Evolutionary conservation across 495 filamentous ascomycete species (phyloP).

Genomic region (Aspergillus campestris): DNA sequence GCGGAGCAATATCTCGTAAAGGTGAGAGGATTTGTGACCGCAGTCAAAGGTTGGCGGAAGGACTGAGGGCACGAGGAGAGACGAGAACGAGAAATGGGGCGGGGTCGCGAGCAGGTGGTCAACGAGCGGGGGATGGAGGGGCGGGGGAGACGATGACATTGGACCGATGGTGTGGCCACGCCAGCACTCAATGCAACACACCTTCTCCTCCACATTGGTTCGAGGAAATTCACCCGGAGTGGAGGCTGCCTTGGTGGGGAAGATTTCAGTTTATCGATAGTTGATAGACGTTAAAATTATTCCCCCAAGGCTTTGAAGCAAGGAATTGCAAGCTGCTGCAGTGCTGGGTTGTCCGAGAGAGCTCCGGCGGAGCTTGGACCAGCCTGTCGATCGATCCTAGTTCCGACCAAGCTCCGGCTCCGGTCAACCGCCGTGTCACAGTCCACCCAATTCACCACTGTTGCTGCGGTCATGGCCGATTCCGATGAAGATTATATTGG

Average conservation of each 20-base stretch:
- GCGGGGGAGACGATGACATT: conserved; percentile 10
- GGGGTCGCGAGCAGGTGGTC: conserved; percentile 3
- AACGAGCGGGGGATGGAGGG: conserved; percentile 11
- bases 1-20: conserved; percentile 28
- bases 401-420: conserved; percentile 27
- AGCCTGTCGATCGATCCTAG: conserved; percentile 54
- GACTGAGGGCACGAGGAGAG: conserved; percentile 15
- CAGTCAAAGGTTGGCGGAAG: conserved; percentile 9
- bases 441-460: neutral
- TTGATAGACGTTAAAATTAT: neutral
- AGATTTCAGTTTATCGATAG: no score
- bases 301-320: neutral
- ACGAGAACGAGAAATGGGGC: conserved; percentile 14
- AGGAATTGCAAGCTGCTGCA: no score
- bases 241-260: no score
- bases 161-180: conserved; percentile 13
- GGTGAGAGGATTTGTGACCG: conserved; percentile 7
- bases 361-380: conserved; percentile 54
- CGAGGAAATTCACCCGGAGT: neutral
- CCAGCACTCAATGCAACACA: conserved; percentile 26
- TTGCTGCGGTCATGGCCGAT: conserved; percentile 27
- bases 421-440: neutral
- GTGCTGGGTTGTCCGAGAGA: conserved; percentile 1
- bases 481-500: conserved; percentile 82
- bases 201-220: conserved; percentile 35